Evolutionary conservation across 495 filamentous ascomycete genomes (phyloP), one percentile per base, ranked within the genome.

Genomic region (Xylaria palmicola): DNA sequence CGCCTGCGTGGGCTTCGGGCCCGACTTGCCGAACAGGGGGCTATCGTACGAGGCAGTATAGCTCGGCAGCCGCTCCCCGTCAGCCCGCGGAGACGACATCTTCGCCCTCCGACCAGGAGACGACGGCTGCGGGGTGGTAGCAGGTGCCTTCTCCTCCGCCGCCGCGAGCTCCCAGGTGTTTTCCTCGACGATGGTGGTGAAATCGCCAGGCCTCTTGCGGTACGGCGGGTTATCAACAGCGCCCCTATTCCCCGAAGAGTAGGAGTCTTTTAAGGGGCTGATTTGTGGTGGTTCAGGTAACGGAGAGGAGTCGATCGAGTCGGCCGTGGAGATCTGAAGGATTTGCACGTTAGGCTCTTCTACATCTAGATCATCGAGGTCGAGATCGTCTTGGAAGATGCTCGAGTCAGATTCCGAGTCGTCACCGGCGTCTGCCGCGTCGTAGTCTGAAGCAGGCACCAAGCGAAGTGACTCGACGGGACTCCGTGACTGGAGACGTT

Each of bases 381-480:
- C 77, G n/a, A 80, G 56, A 15, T 78, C 72, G 59, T 86, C 84
- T 50, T 85, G 76, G 43, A 81, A 75, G 41, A 83, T 82, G 41
- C 78, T 80, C 6, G 76, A 75, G 5, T 73, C 74, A 9, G 79
- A 79, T 34, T 75, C 77, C n/a, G 70, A 73, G 30, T 76, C 70
- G n/a, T 74, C 69, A 17, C 71, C 66, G 10, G 76, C 20, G 9
- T 54, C 66, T 34, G 71, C 64, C 10, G 59, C 68, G 20, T 70
- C 74, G 17, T 68, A 62, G 15, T 56, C 63, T 0, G 69, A 64
- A 20, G 71, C 66, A 1, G 76, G 69, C 4, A 76, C 65, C 9
- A 80, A 59, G 22, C 72, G 68, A 27, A 79, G 50, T 0, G 68
- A 67, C 27, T 70, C 72, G 13, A 58, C 59, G 24, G 63, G 63